Evolutionary conservation across 2,329 filamentous ascomycete genomes (phyloP), one percentile per base, ranked within the genome.

Genomic region (Arthrobotrys iridis): DNA sequence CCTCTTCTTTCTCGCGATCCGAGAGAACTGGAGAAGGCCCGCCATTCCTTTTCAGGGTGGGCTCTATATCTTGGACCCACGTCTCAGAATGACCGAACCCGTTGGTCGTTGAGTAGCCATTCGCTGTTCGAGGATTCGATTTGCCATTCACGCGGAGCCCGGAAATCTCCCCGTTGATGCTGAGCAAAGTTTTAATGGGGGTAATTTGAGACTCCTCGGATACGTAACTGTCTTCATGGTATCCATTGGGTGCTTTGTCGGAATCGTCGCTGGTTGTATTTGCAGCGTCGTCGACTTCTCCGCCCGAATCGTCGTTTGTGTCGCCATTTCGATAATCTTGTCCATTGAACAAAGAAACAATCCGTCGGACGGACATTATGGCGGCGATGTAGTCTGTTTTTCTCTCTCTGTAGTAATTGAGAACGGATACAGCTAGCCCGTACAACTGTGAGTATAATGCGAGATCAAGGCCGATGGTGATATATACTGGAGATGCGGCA

Each of bases 311-410:
- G n/a, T n/a, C n/a, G n/a, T n/a, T n/a, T n/a, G n/a, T n/a, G n/a
- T n/a, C n/a, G n/a, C n/a, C n/a, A n/a, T 18, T 26, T 8, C 1
- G 11, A 33, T 24, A n/a, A 8, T 46, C 45, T 7, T 43, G 35
- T n/a, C n/a, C n/a, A 28, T 68, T 68, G 40, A 55, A 60, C n/a
- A 68, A 15, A 24, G 52, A 52, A 15, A 57, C 41, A 11, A 68
- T 57, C 20, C 35, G 41, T 11, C 43, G 52, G 41, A 68, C 64
- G 4, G 64, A 68, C 64, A 68, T 58, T 8, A 26, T 13, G 11
- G 24, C 20, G 10, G 7, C 20, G 20, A 37, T 30, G 45, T 20
- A 55, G 15, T 33, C 43, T 18, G 3, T 43, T 18, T 43, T 40
- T 40, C 11, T 15, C 4, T 5, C n/a, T 10, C 11, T n/a, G 35